Conservation (phyloP, 805 yeast genomes). For the Tetrapisispora phaffii region DNA sequence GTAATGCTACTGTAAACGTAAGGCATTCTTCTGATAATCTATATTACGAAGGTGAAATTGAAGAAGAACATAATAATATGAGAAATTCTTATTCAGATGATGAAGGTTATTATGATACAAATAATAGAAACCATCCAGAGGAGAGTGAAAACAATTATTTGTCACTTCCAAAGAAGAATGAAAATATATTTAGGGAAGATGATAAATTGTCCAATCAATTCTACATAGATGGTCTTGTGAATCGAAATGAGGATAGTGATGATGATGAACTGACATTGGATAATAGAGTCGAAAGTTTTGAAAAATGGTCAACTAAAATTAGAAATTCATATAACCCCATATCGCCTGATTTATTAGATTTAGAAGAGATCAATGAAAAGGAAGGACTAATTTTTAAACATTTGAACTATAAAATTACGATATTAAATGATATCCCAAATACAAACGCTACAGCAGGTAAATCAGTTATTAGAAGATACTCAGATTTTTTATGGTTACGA, state of each 20-base stretch:
- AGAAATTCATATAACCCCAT: conserved; percentile 27
- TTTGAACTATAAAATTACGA: conserved; percentile 67
- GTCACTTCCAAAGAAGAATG: background rate
- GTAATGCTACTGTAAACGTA: background rate
- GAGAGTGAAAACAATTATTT: too few species aligned
- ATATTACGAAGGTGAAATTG: background rate
- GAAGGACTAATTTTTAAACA: conserved; percentile 91
- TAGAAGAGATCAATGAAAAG: conserved; percentile 73
- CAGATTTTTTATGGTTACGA: conserved; percentile 87
- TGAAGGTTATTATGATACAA: background rate
- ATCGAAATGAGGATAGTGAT: too few species aligned
- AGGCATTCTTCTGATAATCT: background rate
- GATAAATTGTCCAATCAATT: background rate
- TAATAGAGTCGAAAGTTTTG: conserved; percentile 5
- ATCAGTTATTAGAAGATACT: conserved; percentile 65
- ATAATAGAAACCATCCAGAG: background rate
- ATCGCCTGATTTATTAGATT: conserved; percentile 38
- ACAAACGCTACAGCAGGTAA: conserved; percentile 26
- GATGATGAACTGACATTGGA: background rate
- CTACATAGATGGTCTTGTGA: background rate
- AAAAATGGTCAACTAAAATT: conserved; percentile 18
- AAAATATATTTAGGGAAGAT: background rate
- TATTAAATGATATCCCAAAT: conserved; percentile 35
- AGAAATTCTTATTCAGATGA: background rate
- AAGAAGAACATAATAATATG: background rate